Base-by-base conservation (phyloP, 805 yeast species). In the Candida nemodendra region DNA sequence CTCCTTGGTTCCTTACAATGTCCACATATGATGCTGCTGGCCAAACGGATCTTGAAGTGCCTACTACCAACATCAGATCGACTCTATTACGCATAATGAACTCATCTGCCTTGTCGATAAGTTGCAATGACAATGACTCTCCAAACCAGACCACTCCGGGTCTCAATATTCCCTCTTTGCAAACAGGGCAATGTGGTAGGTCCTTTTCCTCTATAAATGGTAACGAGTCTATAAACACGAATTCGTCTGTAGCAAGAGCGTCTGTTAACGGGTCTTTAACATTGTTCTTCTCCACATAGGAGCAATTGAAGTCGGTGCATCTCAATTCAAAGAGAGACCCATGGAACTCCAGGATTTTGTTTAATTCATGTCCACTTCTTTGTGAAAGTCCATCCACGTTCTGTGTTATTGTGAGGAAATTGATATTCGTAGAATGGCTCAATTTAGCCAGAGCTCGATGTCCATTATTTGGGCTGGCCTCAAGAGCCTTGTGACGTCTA, bases 131-230 rank as follows among this genome's bases (percentile, higher is more conserved):
- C 30, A 89, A 64, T 12, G 88, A 72, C 60, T 89, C 97, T n/a
- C 96, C 96, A 62, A 84, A 87, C 96, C 96, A 89, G 5, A 88
- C 90, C 3, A 89, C 95, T 0, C 93, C 95, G 0, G 97, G 97
- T 16, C 96, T 68, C 41, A 89, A 62, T 9, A 84, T 56, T 0
- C 81, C 82, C 4, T 68, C 71, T n/a, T 66, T 56, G 56, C 97
- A 89, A 9, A 63, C 64, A 0, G 96, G 95, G 57, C 97, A 89
- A 27, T 61, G 72, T 1, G 96, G 96, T 9, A 87, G 67, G 2
- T 77, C 78, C 1, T 60, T 54, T 32, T 63, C 73, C 3, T 68
- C 62, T 1, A 87, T 61, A 12, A 64, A 55, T n/a, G 72, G 66
- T 9, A 48, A 29, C 0, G 32, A 27, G 4, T 45, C 45, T 5